Evolutionary conservation across 1,139 yeast genomes (phyloP).

Genomic region (Geotrichum carabidarum): DNA sequence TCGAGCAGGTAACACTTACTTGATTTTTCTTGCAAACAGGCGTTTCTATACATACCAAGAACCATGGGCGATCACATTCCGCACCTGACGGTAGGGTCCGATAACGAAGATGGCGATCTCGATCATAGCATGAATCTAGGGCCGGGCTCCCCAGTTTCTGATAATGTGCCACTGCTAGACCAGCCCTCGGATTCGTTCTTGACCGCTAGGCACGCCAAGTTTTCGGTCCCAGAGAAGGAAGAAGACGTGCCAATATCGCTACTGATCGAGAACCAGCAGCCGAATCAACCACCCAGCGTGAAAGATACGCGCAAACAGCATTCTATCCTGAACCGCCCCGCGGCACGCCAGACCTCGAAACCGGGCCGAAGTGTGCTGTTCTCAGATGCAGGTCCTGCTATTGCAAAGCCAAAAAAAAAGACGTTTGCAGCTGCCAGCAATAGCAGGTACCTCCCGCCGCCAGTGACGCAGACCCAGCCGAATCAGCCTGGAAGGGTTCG

Average conservation of each 20-base stretch:
- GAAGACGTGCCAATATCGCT: conserved; percentile 18
- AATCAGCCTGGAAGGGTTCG: conserved; percentile 4
- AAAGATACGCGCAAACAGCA: conserved; percentile 5
- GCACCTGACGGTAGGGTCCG: conserved; percentile 5
- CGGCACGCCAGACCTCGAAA: neutral
- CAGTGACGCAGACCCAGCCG: neutral
- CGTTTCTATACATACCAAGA: neutral
- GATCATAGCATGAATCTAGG: neutral
- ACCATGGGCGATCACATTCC: neutral
- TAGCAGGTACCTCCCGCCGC: conserved; percentile 1
- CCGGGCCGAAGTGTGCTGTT: conserved; percentile 8
- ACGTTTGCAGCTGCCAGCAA: neutral
- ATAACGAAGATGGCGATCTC: conserved; percentile 6
- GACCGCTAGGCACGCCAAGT: neutral
- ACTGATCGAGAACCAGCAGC: conserved; percentile 13
- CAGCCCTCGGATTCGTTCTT: conserved; percentile 8
- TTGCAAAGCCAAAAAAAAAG: neutral
- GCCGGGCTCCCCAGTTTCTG: neutral
- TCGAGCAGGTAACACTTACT: neutral
- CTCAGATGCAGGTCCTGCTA: neutral
- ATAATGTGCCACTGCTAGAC: neutral
- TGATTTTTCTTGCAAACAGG: neutral
- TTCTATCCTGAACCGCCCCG: conserved; percentile 6
- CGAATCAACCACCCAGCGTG: neutral
- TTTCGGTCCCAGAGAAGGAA: conserved; percentile 7